phyloP scores from a whole-genome alignment of 2,329 filamentous ascomycete genomes.

The Monascus ruber region DNA sequence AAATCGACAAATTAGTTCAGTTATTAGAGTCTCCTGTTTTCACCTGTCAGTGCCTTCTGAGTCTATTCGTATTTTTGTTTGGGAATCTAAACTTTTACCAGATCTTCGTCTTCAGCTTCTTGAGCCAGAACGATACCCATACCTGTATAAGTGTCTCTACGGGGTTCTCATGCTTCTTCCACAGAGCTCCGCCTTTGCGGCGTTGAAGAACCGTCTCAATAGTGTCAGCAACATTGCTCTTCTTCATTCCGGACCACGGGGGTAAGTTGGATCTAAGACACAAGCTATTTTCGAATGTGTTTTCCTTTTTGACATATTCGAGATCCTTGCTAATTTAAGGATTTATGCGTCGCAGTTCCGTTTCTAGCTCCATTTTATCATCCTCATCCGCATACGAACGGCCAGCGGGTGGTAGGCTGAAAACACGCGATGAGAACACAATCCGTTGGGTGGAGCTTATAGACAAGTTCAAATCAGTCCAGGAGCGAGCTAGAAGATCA shows the following conservation, averaged over 20 bases:
- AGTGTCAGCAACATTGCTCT: slow-evolving; percentile 96
- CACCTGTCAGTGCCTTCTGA: slow-evolving; percentile 55
- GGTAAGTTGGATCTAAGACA: slow-evolving; percentile 47
- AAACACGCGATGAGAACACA: slow-evolving; percentile 69
- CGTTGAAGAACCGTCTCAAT: slow-evolving; percentile 90
- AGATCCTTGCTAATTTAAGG: slow-evolving; percentile 1
- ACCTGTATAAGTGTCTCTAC: slow-evolving; percentile 95
- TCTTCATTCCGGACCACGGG: slow-evolving; percentile 68
- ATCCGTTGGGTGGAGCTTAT: slow-evolving; percentile 89
- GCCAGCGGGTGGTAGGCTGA: slow-evolving; percentile 54
- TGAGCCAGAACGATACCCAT: slow-evolving; percentile 88
- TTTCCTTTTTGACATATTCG: slow-evolving; percentile 16
- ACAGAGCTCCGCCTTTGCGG: slow-evolving; percentile 92
- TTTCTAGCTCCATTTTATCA: slow-evolving; percentile 7
- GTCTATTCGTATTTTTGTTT: background rate
- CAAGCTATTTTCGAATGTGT: background rate
- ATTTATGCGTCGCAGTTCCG: slow-evolving; percentile 3
- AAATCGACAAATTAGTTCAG: slow-evolving; percentile 97
- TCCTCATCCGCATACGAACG: slow-evolving; percentile 50
- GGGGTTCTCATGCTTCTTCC: slow-evolving; percentile 96
- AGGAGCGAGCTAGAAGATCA: slow-evolving; percentile 68
- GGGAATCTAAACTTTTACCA: slow-evolving; percentile 26
- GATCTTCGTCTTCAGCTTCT: slow-evolving; percentile 89
- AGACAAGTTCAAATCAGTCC: slow-evolving; percentile 86
- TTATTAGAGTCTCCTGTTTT: slow-evolving; percentile 95